Percentiles rank a stretch among this genome's conserved stretches.
phyloP scores from a whole-genome alignment of 2,329 filamentous ascomycete species.

The Aspergillus sp. region DNA sequence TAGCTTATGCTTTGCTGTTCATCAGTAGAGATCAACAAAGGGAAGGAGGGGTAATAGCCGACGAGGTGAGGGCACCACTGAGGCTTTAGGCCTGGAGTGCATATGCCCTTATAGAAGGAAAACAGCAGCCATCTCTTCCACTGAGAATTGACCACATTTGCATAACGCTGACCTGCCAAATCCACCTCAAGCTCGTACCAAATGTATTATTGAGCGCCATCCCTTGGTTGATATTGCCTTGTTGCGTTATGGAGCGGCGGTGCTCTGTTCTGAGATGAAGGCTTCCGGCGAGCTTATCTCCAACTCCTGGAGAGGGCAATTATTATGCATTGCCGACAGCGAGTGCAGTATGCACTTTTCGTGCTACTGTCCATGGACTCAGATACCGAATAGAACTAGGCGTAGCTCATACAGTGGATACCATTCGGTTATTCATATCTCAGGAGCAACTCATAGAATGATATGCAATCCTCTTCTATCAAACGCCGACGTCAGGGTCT shows the following conservation, averaged over 20 bases:
- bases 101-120: not conserved
- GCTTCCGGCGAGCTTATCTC: not conserved
- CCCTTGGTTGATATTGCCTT: not conserved
- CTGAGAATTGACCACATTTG: not conserved
- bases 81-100: not conserved
- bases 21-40: not conserved
- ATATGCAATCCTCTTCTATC: not conserved
- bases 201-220: not conserved
- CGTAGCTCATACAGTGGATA: not conserved
- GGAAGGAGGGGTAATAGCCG: not conserved
- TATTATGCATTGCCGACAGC: not conserved
- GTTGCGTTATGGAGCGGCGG: not conserved
- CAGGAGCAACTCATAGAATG: not conserved
- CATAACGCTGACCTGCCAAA: not conserved
- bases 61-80: not conserved
- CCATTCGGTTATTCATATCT: not conserved
- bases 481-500: not conserved
- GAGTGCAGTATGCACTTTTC: not conserved
- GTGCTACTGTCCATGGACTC: no score
- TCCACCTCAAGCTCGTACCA: not conserved
- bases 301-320: not conserved
- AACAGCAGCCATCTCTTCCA: not conserved
- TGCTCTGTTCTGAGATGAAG: not conserved
- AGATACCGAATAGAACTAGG: no score
- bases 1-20: constrained; percentile 5